Evolutionary conservation across 169 alveolate species (phyloP).

Genomic region (Sarcocystis neurona): DNA sequence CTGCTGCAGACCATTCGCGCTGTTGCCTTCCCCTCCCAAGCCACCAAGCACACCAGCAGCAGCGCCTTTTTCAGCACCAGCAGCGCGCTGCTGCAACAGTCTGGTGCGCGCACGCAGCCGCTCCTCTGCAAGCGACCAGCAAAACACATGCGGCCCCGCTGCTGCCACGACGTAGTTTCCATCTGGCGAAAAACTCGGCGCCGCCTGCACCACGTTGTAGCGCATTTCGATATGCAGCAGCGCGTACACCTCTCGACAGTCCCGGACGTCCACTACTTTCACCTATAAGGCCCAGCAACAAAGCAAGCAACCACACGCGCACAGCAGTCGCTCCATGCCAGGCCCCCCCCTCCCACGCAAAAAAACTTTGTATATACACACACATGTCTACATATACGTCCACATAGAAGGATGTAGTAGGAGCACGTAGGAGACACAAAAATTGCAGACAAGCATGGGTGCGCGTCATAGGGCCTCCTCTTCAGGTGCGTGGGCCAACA

Average conservation of each 20-base stretch:
- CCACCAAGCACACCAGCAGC: neutral
- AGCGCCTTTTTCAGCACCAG: neutral
- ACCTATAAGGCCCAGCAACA: no score
- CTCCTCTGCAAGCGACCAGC: neutral
- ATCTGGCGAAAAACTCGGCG: constrained; percentile 8
- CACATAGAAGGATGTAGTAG: no score
- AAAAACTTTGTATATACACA: no score
- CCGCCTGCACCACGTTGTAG: neutral
- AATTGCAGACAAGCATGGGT: no score
- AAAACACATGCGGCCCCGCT: constrained; percentile 27
- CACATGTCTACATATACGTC: no score
- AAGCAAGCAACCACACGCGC: no score
- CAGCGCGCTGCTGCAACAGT: neutral
- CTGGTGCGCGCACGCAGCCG: neutral
- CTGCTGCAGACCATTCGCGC: neutral
- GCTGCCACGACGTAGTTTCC: constrained; percentile 16
- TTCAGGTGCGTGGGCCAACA: no score
- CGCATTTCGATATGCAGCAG: constrained; percentile 28
- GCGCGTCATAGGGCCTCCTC: no score
- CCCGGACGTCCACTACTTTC: constrained; percentile 10
- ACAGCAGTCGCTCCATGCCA: no score
- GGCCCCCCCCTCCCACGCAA: no score
- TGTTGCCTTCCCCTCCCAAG: neutral
- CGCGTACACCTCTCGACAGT: neutral
- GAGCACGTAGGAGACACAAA: no score